These are phyloP conservation scores for Monilinia polystroma DNA, from an alignment of 2,329 filamentous ascomycete species.

Conservation along the genomic window DNA sequence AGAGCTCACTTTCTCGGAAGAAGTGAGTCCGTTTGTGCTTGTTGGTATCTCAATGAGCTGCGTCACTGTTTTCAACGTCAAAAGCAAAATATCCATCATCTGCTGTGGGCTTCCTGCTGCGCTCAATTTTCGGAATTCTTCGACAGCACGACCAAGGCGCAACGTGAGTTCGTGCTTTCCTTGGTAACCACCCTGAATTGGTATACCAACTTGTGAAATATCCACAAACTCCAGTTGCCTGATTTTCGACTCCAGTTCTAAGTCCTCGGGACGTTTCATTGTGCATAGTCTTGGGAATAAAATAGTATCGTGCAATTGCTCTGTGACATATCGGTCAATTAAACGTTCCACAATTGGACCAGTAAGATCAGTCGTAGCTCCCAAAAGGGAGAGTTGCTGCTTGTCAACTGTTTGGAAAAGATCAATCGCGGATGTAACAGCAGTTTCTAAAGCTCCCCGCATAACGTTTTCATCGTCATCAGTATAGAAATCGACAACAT, in stretches of 20 bases:
- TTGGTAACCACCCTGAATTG: slow-evolving; percentile 72
- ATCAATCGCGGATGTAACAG: slow-evolving; percentile 90
- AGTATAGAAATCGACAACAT: slow-evolving; percentile 62
- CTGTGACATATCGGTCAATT: slow-evolving; percentile 91
- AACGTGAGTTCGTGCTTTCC: slow-evolving; percentile 80
- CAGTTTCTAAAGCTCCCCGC: slow-evolving; percentile 83
- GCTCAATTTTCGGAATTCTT: slow-evolving; percentile 89
- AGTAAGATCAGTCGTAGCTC: slow-evolving; percentile 89
- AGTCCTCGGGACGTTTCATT: slow-evolving; percentile 76
- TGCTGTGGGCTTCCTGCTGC: slow-evolving; percentile 49
- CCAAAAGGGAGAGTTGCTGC: slow-evolving; percentile 86
- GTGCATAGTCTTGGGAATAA: slow-evolving; percentile 80
- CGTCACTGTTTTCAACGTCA: slow-evolving; percentile 74
- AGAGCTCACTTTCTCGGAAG: slow-evolving; percentile 45
- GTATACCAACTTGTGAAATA: slow-evolving; percentile 89
- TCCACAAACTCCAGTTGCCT: slow-evolving; percentile 92
- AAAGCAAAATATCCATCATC: slow-evolving; percentile 42
- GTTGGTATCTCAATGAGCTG: slow-evolving; percentile 56
- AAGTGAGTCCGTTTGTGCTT: slow-evolving; percentile 35
- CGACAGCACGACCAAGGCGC: slow-evolving; percentile 74
- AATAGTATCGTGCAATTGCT: slow-evolving; percentile 82
- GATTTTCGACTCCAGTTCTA: slow-evolving; percentile 85
- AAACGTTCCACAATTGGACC: slow-evolving; percentile 88
- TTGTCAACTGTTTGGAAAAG: slow-evolving; percentile 95
- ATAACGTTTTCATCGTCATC: slow-evolving; percentile 92